phyloP scores from a whole-genome alignment of 345 rosid species.

The Brassica rapa region DNA sequence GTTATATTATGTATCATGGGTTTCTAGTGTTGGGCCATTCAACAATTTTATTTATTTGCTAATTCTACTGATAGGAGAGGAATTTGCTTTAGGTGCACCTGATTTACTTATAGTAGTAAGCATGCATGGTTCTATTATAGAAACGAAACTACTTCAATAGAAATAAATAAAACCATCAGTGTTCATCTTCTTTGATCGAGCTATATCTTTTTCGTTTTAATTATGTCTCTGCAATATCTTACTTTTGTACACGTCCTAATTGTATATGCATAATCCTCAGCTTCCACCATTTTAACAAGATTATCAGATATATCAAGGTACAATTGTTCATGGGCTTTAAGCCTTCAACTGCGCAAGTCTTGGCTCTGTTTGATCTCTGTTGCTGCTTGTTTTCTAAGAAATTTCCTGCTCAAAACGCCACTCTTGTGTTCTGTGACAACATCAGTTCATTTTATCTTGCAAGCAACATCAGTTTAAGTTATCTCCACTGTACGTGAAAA shows the following conservation, averaged over 20 bases:
- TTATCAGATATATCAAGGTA: neutral
- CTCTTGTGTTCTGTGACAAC: too few species aligned
- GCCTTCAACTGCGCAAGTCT: neutral
- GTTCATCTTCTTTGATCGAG: neutral
- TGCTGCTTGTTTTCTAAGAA: too few species aligned
- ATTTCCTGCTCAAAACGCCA: too few species aligned
- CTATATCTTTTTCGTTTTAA: too few species aligned
- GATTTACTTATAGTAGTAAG: neutral
- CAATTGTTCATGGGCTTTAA: neutral
- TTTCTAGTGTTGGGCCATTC: neutral
- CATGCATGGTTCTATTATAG: neutral
- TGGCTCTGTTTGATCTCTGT: neutral
- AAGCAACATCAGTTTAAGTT: too few species aligned
- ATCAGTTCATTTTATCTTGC: too few species aligned
- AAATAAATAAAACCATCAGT: neutral
- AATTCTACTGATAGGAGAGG: neutral
- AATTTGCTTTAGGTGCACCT: neutral
- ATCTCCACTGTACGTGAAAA: too few species aligned
- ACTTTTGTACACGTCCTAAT: neutral
- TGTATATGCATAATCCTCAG: neutral
- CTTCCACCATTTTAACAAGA: neutral
- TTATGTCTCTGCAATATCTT: neutral
- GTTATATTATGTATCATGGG: neutral
- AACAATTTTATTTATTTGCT: neutral
- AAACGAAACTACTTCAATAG: neutral